Evolutionary conservation across 345 rosid genomes (phyloP).

Genomic region (Raphanus raphanistrum): DNA sequence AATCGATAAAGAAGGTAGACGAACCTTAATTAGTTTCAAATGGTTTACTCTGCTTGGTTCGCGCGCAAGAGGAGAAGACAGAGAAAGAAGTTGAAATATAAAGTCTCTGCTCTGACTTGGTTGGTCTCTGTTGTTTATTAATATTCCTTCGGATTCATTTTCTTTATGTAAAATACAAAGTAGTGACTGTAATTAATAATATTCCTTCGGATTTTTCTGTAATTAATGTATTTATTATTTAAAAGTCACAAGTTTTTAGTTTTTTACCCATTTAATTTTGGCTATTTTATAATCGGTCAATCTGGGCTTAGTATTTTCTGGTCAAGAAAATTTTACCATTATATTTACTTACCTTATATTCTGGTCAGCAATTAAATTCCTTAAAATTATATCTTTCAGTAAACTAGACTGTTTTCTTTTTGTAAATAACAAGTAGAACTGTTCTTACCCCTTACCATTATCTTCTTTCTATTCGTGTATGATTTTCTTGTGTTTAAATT

Average conservation of each 20-base stretch:
- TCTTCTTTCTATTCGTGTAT: neutral
- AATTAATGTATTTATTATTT: neutral
- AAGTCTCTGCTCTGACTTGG: constrained; percentile 16
- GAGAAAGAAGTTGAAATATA: constrained; percentile 5
- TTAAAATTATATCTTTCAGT: neutral
- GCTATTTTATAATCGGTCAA: neutral
- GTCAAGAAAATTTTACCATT: neutral
- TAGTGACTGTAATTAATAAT: too few relatives aligned
- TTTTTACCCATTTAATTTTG: too few relatives aligned
- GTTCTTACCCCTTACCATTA: neutral
- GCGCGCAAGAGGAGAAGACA: constrained; percentile 15
- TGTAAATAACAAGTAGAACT: neutral
- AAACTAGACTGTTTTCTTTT: neutral
- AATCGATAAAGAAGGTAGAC: neutral
- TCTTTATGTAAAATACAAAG: too few relatives aligned
- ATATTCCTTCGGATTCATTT: too few relatives aligned
- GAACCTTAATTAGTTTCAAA: constrained; percentile 7
- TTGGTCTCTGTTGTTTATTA: neutral
- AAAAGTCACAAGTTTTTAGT: neutral
- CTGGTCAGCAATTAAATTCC: neutral
- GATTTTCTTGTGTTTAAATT: too few relatives aligned
- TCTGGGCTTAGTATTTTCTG: neutral
- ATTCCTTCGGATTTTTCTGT: neutral
- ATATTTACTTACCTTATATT: neutral
- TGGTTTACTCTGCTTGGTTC: neutral